Conservation (phyloP, 2,329 filamentous ascomycete species). For the Fusarium ambrosium region DNA sequence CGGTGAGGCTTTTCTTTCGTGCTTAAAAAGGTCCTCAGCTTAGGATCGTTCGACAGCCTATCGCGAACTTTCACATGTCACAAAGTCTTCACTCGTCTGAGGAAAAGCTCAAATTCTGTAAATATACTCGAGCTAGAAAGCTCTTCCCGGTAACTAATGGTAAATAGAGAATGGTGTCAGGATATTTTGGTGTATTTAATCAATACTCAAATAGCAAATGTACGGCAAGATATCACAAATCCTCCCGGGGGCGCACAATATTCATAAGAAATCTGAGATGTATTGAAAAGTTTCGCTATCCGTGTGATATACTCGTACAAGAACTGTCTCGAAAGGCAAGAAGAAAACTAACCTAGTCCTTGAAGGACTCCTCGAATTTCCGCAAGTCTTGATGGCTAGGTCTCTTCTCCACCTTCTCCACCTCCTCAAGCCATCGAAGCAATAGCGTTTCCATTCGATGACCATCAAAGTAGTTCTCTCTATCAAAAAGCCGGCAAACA, state of each 20-base stretch:
- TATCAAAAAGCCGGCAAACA: background rate
- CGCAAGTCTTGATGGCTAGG: background rate
- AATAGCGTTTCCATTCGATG: background rate
- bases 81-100: background rate
- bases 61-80: background rate
- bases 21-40: background rate
- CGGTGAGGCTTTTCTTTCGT: background rate
- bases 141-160: background rate
- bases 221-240: background rate
- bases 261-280: background rate
- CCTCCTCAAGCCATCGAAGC: background rate
- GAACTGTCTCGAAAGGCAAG: background rate
- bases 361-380: background rate
- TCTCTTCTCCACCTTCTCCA: background rate
- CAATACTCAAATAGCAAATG: background rate
- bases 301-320: background rate
- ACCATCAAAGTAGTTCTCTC: background rate
- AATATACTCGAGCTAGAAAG: rapidly evolving
- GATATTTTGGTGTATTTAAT: background rate
- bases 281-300: background rate
- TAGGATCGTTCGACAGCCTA: background rate
- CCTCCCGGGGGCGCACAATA: background rate
- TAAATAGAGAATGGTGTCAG: background rate
- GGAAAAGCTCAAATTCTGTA: background rate
- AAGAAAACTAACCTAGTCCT: background rate